Conservation (phyloP, 176 grass and related monocot species). For the Oryza officinalis region DNA sequence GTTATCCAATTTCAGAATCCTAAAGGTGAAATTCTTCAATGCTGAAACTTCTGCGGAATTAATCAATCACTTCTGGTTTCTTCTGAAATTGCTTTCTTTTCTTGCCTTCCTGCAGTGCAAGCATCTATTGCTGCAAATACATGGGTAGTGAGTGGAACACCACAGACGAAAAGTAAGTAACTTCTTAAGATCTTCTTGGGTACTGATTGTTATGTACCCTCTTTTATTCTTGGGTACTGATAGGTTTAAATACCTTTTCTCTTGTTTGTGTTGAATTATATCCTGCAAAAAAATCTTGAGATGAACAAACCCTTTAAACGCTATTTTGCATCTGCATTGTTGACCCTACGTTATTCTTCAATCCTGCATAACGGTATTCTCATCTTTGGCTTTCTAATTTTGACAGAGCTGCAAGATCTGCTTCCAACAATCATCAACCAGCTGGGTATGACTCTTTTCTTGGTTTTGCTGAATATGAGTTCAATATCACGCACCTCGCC, state of each 20-base stretch:
- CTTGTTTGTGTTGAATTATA: not conserved
- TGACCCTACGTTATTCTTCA: not conserved
- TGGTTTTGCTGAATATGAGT: too few relatives aligned
- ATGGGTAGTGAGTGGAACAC: conserved; percentile 75
- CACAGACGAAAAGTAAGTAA: conserved; percentile 69
- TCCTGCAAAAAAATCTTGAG: not conserved
- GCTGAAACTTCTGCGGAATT: not conserved
- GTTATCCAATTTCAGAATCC: conserved; percentile 79
- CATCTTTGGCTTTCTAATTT: conserved; percentile 16
- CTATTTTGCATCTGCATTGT: not conserved
- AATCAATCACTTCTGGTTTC: not conserved
- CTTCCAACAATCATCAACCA: conserved; percentile 83
- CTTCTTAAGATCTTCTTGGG: not conserved
- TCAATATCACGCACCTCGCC: too few relatives aligned
- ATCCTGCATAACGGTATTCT: not conserved
- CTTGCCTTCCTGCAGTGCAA: conserved; percentile 59
- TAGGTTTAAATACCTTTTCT: not conserved
- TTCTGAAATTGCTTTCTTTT: conserved; percentile 15
- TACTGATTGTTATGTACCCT: conserved; percentile 28
- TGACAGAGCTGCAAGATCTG: conserved; percentile 71
- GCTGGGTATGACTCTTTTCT: conserved; percentile 43
- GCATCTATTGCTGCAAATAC: conserved; percentile 80
- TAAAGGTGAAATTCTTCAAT: conserved; percentile 45
- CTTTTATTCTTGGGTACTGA: not conserved
- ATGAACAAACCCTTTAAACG: not conserved